Evolutionary conservation across 2,329 filamentous ascomycete species (phyloP).

Genomic region (Clarireedia homoeocarpa): DNA sequence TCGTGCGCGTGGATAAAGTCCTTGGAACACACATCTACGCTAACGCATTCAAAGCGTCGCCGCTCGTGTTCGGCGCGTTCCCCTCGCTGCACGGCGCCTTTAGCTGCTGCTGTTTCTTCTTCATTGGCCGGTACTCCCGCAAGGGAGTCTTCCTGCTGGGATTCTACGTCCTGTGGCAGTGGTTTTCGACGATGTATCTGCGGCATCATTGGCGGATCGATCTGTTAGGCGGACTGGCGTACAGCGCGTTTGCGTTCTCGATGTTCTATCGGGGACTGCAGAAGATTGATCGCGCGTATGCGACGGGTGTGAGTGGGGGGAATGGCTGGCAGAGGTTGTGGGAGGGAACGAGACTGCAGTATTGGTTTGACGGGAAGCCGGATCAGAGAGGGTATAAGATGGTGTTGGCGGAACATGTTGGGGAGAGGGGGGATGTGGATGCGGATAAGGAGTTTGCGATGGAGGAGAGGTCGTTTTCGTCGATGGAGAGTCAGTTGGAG

Average conservation of each 20-base stretch:
- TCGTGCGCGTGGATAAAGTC: conserved; percentile 79
- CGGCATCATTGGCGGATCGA: conserved; percentile 94
- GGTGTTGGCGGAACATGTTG: neutral
- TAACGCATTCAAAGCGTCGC: conserved; percentile 80
- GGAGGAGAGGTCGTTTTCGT: neutral
- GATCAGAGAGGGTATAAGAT: conserved; percentile 16
- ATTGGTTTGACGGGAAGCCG: conserved; percentile 19
- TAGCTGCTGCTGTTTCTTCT: conserved; percentile 84
- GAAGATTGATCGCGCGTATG: conserved; percentile 24
- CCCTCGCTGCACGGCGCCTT: conserved; percentile 90
- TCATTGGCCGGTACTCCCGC: conserved; percentile 37
- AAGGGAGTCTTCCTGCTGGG: conserved; percentile 63
- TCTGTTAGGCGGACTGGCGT: conserved; percentile 73
- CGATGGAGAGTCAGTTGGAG: neutral
- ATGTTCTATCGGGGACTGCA: conserved; percentile 23
- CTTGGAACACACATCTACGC: conserved; percentile 88
- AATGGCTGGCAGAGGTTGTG: conserved; percentile 26
- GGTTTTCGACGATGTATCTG: conserved; percentile 96
- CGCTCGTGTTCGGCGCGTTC: conserved; percentile 88
- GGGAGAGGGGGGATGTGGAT: conserved; percentile 6
- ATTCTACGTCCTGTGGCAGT: conserved; percentile 78
- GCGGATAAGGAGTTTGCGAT: conserved; percentile 9
- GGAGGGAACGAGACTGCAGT: conserved; percentile 20
- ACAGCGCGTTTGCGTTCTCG: conserved; percentile 70
- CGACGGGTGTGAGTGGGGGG: conserved; percentile 19